Percentiles rank a stretch among this genome's conserved stretches.
These are phyloP conservation scores for Wickerhamomyces bovis DNA, from an alignment of 805 yeast species.

Conservation along the genomic window DNA sequence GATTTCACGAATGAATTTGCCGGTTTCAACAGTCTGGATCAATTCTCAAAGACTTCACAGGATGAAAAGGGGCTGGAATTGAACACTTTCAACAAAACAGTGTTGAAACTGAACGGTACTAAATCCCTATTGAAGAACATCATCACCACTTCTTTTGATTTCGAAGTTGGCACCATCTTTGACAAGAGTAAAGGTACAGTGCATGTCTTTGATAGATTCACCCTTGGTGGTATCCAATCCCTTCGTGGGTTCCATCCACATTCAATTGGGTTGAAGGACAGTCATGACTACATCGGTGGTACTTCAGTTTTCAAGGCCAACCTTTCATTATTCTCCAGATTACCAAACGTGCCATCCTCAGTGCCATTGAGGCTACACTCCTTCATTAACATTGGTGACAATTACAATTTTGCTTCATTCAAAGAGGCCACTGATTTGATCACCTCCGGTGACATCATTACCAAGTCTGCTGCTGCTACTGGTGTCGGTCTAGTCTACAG, in stretches of 20 bases:
- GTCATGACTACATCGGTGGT: slow-evolving; percentile 52
- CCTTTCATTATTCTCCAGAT: slow-evolving; percentile 41
- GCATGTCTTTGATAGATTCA: slow-evolving; percentile 66
- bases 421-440: slow-evolving; percentile 15
- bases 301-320: slow-evolving; percentile 44
- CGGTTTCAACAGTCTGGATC: slow-evolving; percentile 22
- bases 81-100: slow-evolving; percentile 18
- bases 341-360: slow-evolving; percentile 41
- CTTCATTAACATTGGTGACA: slow-evolving; percentile 56
- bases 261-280: slow-evolving; percentile 47
- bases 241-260: slow-evolving; percentile 61
- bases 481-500: slow-evolving; percentile 50
- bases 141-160: slow-evolving; percentile 42
- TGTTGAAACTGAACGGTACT: slow-evolving; percentile 19
- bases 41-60: slow-evolving; percentile 24
- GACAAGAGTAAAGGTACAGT: slow-evolving; percentile 29
- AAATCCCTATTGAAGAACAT: slow-evolving; percentile 38
- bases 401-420: slow-evolving; percentile 21
- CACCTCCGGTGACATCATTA: slow-evolving; percentile 18
- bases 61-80: slow-evolving; percentile 26
- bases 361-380: slow-evolving; percentile 56
- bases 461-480: slow-evolving; percentile 36
- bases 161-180: slow-evolving; percentile 47
- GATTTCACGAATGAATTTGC: slow-evolving; percentile 39
- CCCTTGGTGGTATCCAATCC: slow-evolving; percentile 60